These are phyloP conservation scores for Wickerhamiella kurtzmanii DNA, from an alignment of 805 yeast genomes.

Conservation along the genomic window DNA sequence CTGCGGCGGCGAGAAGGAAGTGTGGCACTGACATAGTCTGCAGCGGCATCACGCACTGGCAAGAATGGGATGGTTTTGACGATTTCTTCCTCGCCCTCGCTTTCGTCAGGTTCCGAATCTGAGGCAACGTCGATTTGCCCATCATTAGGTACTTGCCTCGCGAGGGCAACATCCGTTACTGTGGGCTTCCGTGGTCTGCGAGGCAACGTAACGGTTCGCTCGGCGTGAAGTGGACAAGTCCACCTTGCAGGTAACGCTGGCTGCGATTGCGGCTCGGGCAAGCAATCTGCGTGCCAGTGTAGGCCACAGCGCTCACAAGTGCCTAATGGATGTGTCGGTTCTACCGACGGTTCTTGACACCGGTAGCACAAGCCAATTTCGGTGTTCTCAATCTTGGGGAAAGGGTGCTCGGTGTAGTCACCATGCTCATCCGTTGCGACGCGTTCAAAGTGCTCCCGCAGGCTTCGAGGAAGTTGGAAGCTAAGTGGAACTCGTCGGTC, in stretches of 20 bases:
- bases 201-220: slow-evolving; percentile 12
- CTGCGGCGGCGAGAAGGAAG: slow-evolving; percentile 17
- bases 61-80: slow-evolving; percentile 26
- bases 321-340: slow-evolving; percentile 65
- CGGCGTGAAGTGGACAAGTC: slow-evolving; percentile 17
- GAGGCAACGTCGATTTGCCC: slow-evolving; percentile 45
- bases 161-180: slow-evolving; percentile 40
- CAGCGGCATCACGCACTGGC: slow-evolving; percentile 24
- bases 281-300: slow-evolving; percentile 18
- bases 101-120: slow-evolving; percentile 26
- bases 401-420: slow-evolving; percentile 48
- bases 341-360: slow-evolving; percentile 55
- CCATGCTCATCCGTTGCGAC: slow-evolving; percentile 57
- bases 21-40: slow-evolving; percentile 28
- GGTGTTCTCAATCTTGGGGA: slow-evolving; percentile 39
- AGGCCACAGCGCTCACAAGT: slow-evolving; percentile 74
- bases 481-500: slow-evolving; percentile 52
- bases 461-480: slow-evolving; percentile 49
- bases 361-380: slow-evolving; percentile 57
- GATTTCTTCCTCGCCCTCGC: slow-evolving; percentile 20
- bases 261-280: slow-evolving; percentile 12
- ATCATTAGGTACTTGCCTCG: slow-evolving; percentile 39
- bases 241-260: slow-evolving; percentile 13
- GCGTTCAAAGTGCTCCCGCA: slow-evolving; percentile 61
- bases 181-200: slow-evolving; percentile 36